Base-by-base conservation (phyloP, 106 monocot species). In the Hemerocallis citrina region DNA sequence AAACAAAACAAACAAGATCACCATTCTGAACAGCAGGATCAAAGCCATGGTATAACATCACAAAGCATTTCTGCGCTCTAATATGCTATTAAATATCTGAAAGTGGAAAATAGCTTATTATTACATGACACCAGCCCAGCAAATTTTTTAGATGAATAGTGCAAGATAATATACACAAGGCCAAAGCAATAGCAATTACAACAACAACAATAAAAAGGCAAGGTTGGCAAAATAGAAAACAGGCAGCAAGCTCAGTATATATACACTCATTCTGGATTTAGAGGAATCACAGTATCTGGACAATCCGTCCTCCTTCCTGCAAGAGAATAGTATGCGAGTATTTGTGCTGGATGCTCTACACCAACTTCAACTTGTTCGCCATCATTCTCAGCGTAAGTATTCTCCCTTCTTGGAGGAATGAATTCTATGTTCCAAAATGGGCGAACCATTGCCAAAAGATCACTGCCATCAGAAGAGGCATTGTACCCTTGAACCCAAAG, bases 361-460 rank as follows among this genome's bases (percentile, higher is more conserved):
- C 24, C 40, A 45, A 4, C 48, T 21, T 37, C 47, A 39, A 4
- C 58, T 55, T 20, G 39, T 19, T 12, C 44, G 30, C 57, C 65
- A 55, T 50, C 62, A 38, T 14, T 45, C 30, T 39, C 22, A 7
- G 30, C 21, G 12, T 9, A 15, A 17, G 6, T 30, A 52, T 29
- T 33, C 45, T 64, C 77, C 14, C 55, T 51, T 38, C 57, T 69
- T 0, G 94, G 69, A 33, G 89, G 77, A 49, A 89, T 78, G 57
- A 86, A 80, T 52, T 95, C 94, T 6, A 94, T 85, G 75, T 95
- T 89, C 89, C 94, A 89, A 57, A 77, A 83, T 0, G 82, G 82
- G 21, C 86, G 78, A 5, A 33, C 83, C 94, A 95, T 95, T 8
- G 45, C 33, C 52, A 85, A 34, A 21, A 94, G 79, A 40, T 78